Conservation (phyloP, 345 rosid species). For the Turnera subulata region DNA sequence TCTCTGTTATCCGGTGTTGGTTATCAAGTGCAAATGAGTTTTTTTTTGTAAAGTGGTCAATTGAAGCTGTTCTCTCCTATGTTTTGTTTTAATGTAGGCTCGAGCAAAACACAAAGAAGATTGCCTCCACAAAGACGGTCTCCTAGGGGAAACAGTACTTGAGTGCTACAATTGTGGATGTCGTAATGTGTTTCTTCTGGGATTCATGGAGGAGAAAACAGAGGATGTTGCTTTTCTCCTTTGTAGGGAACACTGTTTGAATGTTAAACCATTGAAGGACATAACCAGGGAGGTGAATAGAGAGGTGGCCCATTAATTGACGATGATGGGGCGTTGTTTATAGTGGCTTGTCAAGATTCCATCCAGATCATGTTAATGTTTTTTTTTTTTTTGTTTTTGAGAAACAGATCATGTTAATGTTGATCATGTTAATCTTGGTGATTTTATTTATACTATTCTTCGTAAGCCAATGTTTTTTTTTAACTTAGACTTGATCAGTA, state of each 20-base stretch:
- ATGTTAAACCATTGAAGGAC: constrained; percentile 96
- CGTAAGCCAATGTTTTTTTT: too few species aligned
- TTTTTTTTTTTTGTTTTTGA: too few species aligned
- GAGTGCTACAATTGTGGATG: constrained; percentile 99
- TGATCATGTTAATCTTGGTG: too few species aligned
- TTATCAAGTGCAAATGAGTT: neutral
- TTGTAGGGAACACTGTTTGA: constrained; percentile 98
- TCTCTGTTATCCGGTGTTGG: neutral
- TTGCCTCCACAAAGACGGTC: constrained; percentile 99
- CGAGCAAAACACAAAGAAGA: constrained; percentile 99
- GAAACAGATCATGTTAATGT: too few species aligned
- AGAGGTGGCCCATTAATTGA: constrained; percentile 99
- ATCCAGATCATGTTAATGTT: too few species aligned
- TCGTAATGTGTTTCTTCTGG: constrained; percentile 96
- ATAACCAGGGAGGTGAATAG: constrained; percentile 99
- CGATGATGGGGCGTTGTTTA: constrained; percentile 93
- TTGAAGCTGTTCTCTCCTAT: too few species aligned
- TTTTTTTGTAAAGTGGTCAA: too few species aligned
- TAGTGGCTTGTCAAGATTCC: constrained; percentile 99
- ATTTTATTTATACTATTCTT: too few species aligned
- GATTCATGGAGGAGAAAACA: constrained; percentile 94
- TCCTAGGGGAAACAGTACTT: constrained; percentile 94
- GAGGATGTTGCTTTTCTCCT: constrained; percentile 99
- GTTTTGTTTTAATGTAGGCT: constrained; percentile 51
- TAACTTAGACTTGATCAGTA: too few species aligned